Conservation (phyloP, 78 protist species). For the Dictyostelium brefeldianum region DNA sequence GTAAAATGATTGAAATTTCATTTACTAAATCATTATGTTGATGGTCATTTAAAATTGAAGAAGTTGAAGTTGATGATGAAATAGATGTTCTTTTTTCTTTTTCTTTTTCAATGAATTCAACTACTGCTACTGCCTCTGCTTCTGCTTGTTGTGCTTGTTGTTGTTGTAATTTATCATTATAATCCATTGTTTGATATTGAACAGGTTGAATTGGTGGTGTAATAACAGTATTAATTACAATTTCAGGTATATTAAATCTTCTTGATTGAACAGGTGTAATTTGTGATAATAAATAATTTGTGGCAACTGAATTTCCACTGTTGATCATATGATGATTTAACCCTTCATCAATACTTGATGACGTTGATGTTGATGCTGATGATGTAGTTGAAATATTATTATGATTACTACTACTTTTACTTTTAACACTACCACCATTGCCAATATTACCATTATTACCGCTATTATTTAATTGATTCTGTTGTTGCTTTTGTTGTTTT, state of each 20-base stretch:
- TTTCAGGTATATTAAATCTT: slow-evolving; percentile 13
- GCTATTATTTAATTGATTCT: not conserved
- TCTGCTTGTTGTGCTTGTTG: not conserved
- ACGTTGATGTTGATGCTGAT: not conserved
- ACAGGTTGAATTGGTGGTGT: slow-evolving; percentile 15
- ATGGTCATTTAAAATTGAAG: not conserved
- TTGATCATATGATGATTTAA: not conserved
- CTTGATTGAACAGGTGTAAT: not conserved
- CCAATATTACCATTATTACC: too few relatives aligned
- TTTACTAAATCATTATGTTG: not conserved
- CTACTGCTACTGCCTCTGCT: not conserved
- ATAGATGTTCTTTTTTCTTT: not conserved
- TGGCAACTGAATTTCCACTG: not conserved
- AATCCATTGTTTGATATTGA: slow-evolving; percentile 8
- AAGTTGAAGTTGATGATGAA: slow-evolving; percentile 17
- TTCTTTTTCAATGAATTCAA: not conserved
- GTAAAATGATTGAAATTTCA: slow-evolving; percentile 5
- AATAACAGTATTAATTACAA: not conserved
- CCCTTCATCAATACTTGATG: not conserved
- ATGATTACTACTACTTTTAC: not conserved
- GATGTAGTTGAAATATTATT: not conserved
- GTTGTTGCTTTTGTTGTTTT: not conserved
- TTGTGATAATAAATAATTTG: slow-evolving; percentile 1
- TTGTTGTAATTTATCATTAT: not conserved
- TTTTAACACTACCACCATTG: too few relatives aligned